Percentiles rank a stretch among this genome's conserved stretches.
phyloP scores from a whole-genome alignment of 2,329 filamentous ascomycete species.

The Plenodomus lindquistii region DNA sequence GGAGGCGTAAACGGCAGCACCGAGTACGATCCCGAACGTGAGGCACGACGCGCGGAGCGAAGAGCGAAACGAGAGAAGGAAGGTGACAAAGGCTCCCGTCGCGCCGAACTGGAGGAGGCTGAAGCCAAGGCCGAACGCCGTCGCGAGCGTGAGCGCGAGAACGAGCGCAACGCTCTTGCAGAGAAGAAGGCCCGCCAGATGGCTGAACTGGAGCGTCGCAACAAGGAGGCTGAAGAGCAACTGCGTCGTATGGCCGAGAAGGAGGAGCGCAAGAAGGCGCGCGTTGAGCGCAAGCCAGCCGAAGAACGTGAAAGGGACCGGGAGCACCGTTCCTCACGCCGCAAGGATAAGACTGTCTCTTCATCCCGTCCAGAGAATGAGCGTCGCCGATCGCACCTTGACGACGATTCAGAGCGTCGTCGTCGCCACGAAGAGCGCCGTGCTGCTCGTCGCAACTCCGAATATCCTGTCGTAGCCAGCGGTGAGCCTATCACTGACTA shows the following conservation, averaged over 20 bases:
- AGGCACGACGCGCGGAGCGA: constrained; percentile 44
- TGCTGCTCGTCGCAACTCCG: constrained; percentile 42
- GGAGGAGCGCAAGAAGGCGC: constrained; percentile 37
- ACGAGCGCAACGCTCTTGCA: constrained; percentile 36
- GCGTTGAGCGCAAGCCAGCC: constrained; percentile 35
- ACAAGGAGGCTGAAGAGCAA: constrained; percentile 43
- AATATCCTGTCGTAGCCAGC: constrained; percentile 32
- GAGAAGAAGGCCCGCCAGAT: constrained; percentile 44
- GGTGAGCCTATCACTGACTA: constrained; percentile 48
- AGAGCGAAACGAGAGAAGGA: constrained; percentile 27
- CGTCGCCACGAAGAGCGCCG: constrained; percentile 51
- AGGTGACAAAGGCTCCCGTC: constrained; percentile 42
- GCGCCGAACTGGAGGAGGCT: constrained; percentile 40
- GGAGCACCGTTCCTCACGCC: constrained; percentile 40
- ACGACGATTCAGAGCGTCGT: constrained; percentile 43
- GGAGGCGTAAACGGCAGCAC: constrained; percentile 32
- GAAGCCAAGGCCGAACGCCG: constrained; percentile 43
- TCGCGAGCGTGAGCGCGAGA: constrained; percentile 44
- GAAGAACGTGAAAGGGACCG: constrained; percentile 36
- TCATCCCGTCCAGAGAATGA: constrained; percentile 36
- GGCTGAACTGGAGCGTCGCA: constrained; percentile 45
- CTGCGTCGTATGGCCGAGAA: constrained; percentile 47
- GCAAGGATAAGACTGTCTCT: constrained; percentile 40
- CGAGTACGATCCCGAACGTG: constrained; percentile 41
- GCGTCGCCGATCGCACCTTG: constrained; percentile 41